Evolutionary conservation across 2,329 filamentous ascomycete genomes (phyloP).

Genomic region (Onygenales sp.): DNA sequence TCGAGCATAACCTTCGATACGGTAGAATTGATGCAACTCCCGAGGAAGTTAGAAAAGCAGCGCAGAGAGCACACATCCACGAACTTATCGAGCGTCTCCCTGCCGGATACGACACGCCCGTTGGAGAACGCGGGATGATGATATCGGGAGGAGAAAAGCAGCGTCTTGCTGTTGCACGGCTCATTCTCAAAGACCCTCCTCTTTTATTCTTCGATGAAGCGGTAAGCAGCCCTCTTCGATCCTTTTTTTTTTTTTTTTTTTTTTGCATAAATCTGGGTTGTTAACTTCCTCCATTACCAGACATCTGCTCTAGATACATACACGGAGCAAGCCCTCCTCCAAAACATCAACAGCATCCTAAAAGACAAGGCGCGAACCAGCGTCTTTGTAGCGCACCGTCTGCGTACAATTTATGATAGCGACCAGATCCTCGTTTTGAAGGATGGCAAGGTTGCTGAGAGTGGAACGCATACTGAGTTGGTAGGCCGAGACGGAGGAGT

Average conservation of each 20-base stretch:
- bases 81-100: constrained; percentile 71
- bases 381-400: constrained; percentile 85
- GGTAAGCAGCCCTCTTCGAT: constrained; percentile 30
- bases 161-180: constrained; percentile 69
- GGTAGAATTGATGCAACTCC: constrained; percentile 67
- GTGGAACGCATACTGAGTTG: constrained; percentile 76
- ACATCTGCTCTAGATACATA: constrained; percentile 88
- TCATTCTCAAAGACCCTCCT: constrained; percentile 82
- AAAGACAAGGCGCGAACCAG: constrained; percentile 82
- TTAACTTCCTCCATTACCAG: constrained; percentile 16
- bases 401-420: constrained; percentile 88
- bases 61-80: constrained; percentile 74
- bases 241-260: neutral
- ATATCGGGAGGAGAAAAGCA: constrained; percentile 94
- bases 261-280: neutral
- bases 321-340: constrained; percentile 80
- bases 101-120: constrained; percentile 81
- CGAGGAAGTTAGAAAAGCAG: constrained; percentile 66
- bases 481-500: constrained; percentile 64
- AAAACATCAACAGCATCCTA: constrained; percentile 87
- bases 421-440: constrained; percentile 87
- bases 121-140: constrained; percentile 93
- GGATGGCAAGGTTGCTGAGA: constrained; percentile 76
- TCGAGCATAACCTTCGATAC: constrained; percentile 92
- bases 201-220: constrained; percentile 93